Evolutionary conservation across 1,139 yeast species (phyloP), one percentile per base, ranked within the genome.

Genomic region (Pneumocystis wakefieldiae): DNA sequence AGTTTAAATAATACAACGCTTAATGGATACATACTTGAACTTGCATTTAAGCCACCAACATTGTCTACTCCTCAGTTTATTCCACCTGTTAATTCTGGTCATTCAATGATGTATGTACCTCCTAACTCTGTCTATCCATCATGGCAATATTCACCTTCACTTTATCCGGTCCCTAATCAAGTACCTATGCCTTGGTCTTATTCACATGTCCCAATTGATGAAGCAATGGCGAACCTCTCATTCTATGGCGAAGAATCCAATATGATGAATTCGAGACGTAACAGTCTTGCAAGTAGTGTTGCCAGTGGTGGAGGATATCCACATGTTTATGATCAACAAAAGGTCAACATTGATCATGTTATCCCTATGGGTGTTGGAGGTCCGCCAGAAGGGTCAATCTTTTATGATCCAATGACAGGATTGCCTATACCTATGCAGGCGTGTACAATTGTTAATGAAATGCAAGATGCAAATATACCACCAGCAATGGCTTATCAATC

Each of bases 11-110:
- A 39, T 37, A 37, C 41, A 1, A 39, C 42, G 12, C 29, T 57
- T 19, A 57, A 57, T 37, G 59, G 59, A 37, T 57, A 39, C 29
- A 57, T 57, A 39, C 59, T 57, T 39, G 59, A 57, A 12, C 42
- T 57, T 57, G 59, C 42, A 19, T 57, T 37, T 24, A 57, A 57
- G 12, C 42, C 42, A 4, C 42, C 59, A 24, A 39, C 59, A 28
- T 37, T 39, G 29, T 24, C 59, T 6, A 15, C 59, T 6, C 59
- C 59, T 28, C 59, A 57, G 12, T 15, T 57, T 37, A 57, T 39
- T 37, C 4, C 59, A 19, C 55, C 55, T 48, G 17, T 48, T 10
- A 48, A 48, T 48, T 24, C 55, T 7, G 32, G 55, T 1, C 55
- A 48, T 48, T 48, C 55, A 24, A 48, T 48, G 32, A 48, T 48